Evolutionary conservation across 768 basidiomycete genomes (phyloP).

Genomic region (Rubroboletus satanas): DNA sequence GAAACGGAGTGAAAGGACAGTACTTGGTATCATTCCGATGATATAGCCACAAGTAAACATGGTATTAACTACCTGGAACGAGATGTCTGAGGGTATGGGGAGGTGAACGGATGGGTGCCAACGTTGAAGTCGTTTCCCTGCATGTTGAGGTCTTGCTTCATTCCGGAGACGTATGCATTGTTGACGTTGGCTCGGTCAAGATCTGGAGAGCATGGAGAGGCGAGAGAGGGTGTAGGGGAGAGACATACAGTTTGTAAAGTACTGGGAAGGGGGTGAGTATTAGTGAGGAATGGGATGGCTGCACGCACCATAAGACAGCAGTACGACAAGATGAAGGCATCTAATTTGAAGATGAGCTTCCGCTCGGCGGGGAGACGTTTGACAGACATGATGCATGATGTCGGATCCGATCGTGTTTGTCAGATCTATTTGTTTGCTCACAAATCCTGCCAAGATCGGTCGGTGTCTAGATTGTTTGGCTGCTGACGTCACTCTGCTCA

Average conservation of each 20-base stretch:
- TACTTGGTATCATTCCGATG: conserved; percentile 70
- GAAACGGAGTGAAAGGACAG: background rate
- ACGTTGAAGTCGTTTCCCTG: conserved; percentile 61
- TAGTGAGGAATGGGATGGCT: conserved; percentile 10
- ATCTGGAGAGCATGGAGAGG: conserved; percentile 35
- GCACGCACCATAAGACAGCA: conserved; percentile 59
- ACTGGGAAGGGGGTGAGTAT: conserved; percentile 34
- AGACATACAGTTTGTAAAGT: conserved; percentile 60
- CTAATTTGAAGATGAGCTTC: conserved; percentile 53
- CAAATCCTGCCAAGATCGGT: no score
- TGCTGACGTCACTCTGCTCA: conserved; percentile 13
- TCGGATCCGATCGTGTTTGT: no score
- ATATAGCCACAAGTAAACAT: conserved; percentile 75
- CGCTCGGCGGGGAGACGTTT: conserved; percentile 33
- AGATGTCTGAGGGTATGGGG: background rate
- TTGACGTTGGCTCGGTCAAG: conserved; percentile 64
- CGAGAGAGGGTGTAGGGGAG: background rate
- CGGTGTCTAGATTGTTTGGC: background rate
- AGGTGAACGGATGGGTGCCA: conserved; percentile 4
- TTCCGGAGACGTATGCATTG: conserved; percentile 78
- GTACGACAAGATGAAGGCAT: conserved; percentile 68
- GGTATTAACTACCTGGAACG: conserved; percentile 55
- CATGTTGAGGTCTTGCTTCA: conserved; percentile 71
- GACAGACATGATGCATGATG: background rate
- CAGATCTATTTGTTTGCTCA: no score